phyloP scores from a whole-genome alignment of 805 yeast species.

The Candida sithepensis region DNA sequence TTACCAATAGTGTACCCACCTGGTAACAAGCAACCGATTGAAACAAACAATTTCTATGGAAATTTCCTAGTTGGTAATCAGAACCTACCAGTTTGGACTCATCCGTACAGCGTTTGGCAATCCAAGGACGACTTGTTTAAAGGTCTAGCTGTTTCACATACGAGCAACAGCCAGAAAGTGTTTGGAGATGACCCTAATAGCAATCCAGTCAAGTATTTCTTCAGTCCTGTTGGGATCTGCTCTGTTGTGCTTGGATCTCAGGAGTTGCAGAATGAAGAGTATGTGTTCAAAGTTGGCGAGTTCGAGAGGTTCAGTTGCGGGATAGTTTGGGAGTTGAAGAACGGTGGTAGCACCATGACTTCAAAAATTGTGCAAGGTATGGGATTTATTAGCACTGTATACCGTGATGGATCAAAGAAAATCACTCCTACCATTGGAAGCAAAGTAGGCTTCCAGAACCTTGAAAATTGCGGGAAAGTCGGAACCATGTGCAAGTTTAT shows the following conservation, averaged over 20 bases:
- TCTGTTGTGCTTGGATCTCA: constrained; percentile 50
- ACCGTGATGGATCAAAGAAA: constrained; percentile 35
- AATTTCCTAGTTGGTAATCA: constrained; percentile 67
- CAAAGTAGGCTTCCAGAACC: constrained; percentile 58
- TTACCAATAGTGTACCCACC: constrained; percentile 40
- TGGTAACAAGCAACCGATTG: constrained; percentile 45
- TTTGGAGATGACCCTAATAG: constrained; percentile 60
- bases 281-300: constrained; percentile 27
- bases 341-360: constrained; percentile 26
- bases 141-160: constrained; percentile 70
- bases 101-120: constrained; percentile 76
- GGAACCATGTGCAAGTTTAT: constrained; percentile 42
- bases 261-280: constrained; percentile 33
- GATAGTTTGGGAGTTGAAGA: constrained; percentile 27
- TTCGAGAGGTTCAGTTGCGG: constrained; percentile 32
- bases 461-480: constrained; percentile 38
- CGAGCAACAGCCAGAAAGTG: constrained; percentile 55
- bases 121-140: constrained; percentile 35
- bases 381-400: constrained; percentile 72
- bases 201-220: constrained; percentile 47
- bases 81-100: constrained; percentile 72
- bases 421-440: constrained; percentile 55
- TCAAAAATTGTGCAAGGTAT: constrained; percentile 72
- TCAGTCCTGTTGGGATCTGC: constrained; percentile 66
- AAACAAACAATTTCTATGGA: constrained; percentile 77